Evolutionary conservation across 2,329 filamentous ascomycete genomes (phyloP), one percentile per base, ranked within the genome.

Genomic region (Didymellaceae sp.): DNA sequence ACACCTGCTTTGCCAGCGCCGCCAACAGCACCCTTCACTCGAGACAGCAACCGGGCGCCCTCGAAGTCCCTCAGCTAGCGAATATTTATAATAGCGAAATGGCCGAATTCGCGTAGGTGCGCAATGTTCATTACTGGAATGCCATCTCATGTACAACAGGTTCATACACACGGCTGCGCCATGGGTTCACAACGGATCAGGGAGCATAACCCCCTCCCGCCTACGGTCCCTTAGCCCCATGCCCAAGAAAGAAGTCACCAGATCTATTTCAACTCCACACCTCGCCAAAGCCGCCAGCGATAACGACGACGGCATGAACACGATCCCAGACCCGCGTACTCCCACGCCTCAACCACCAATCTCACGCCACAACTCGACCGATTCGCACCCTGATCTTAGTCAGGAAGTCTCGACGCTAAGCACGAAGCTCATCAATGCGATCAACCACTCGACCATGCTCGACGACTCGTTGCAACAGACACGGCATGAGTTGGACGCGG

Each of bases 341-440:
- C 70, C 76, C 16, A 77, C 75, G 25, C 72, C 72, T 1, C 64
- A 54, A 39, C 61, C 59, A 16, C 54, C 58, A 14, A 70, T 62
- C 22, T 69, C 67, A 41, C 64, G 65, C 63, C 68, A 65, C 69
- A 73, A 59, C 76, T 82, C 67, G 71, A 74, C 56, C 77, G 78
- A 56, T 67, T 81, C 66, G 68, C 81, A 86, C 61, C 83, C 82
- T 16, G 85, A 87, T 62, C 68, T 87, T 33, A 86, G 82, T 68
- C 80, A 80, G 59, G 94, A 97, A 74, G 90, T 99, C 21, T 90
- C 93, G 6, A 86, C 90, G 6, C 80, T 99, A 24, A 97, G 91
- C 75, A 93, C 91, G 39, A 99, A 99, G 74, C 85, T 99, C 57
- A 93, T 99, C 63, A 93, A 94, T 68, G 93, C 94, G 34, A 97